phyloP scores from a whole-genome alignment of 2,329 filamentous ascomycete species.

The Fusarium robinianum region DNA sequence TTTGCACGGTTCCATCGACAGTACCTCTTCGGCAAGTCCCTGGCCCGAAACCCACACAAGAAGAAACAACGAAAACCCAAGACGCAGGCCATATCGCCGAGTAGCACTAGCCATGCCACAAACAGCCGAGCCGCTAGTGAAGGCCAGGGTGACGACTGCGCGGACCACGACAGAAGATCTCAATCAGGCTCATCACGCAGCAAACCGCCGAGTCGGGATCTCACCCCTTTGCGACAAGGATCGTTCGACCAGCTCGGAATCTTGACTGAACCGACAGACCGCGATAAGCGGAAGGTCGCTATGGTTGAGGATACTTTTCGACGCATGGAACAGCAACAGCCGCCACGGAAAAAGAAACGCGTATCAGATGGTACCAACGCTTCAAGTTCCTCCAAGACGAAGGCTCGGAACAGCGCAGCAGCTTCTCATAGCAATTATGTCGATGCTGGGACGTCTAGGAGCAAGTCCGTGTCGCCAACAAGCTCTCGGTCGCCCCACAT shows the following conservation, averaged over 20 bases:
- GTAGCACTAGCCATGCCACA: conserved; percentile 63
- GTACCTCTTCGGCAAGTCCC: conserved; percentile 53
- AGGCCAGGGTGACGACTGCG: conserved; percentile 58
- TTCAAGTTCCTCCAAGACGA: conserved; percentile 45
- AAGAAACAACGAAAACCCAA: conserved; percentile 62
- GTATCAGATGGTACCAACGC: conserved; percentile 56
- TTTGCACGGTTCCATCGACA: conserved; percentile 67
- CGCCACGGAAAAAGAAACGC: conserved; percentile 65
- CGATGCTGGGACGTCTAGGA: conserved; percentile 58
- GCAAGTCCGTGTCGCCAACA: conserved; percentile 57
- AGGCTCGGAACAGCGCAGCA: conserved; percentile 45
- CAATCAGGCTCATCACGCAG: conserved; percentile 59
- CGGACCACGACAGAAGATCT: conserved; percentile 55
- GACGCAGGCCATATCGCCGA: conserved; percentile 61
- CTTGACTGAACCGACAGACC: conserved; percentile 66
- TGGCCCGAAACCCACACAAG: conserved; percentile 47
- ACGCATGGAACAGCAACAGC: conserved; percentile 63
- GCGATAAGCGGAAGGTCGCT: conserved; percentile 69
- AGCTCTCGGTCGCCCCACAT: conserved; percentile 48
- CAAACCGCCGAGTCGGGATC: conserved; percentile 69
- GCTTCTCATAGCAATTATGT: conserved; percentile 50
- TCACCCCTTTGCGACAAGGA: conserved; percentile 64
- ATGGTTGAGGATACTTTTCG: conserved; percentile 68
- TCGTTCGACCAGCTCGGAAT: conserved; percentile 64
- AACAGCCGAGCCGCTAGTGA: conserved; percentile 69